phyloP scores from a whole-genome alignment of 2,329 filamentous ascomycete genomes.

The Beauveria asiatica region DNA sequence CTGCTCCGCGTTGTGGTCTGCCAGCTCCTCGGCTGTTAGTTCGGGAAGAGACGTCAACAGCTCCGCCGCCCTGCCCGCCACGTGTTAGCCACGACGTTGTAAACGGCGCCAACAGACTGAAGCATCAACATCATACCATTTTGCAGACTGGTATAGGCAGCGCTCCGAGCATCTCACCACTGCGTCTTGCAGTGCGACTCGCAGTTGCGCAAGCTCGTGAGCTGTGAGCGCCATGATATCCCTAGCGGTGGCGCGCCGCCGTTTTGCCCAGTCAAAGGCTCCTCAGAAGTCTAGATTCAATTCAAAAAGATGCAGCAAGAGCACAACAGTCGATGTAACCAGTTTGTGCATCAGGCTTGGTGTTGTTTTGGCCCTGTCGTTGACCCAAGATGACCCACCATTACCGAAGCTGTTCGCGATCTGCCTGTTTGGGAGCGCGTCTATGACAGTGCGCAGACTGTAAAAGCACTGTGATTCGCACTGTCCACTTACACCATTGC shows the following conservation, averaged over 20 bases:
- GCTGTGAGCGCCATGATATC: slow-evolving; percentile 44
- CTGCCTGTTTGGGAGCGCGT: slow-evolving; percentile 3
- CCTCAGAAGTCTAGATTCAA: background rate
- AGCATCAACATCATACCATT: slow-evolving; percentile 58
- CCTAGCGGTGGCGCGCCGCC: background rate
- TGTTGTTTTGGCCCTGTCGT: background rate
- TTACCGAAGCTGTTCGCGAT: slow-evolving; percentile 7
- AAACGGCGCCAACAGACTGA: background rate
- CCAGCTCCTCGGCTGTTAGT: slow-evolving; percentile 44
- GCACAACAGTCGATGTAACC: background rate
- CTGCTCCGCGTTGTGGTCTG: slow-evolving; percentile 24
- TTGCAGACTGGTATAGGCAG: slow-evolving; percentile 90
- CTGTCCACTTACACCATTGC: background rate
- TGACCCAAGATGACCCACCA: background rate
- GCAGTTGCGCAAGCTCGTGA: slow-evolving; percentile 54
- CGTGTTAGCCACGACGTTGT: background rate
- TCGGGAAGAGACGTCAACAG: slow-evolving; percentile 76
- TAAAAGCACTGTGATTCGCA: background rate
- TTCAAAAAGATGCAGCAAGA: background rate
- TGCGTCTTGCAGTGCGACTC: slow-evolving; percentile 71
- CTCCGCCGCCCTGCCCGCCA: slow-evolving; percentile 70
- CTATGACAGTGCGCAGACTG: background rate
- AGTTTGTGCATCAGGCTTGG: background rate
- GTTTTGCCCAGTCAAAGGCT: background rate
- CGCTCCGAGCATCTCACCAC: slow-evolving; percentile 87